A percentile compares a stretch with the other conserved stretches of the same genome.
These are phyloP conservation scores for Colletotrichum eremochloae DNA, from an alignment of 2,329 filamentous ascomycete species.

Conservation along the genomic window DNA sequence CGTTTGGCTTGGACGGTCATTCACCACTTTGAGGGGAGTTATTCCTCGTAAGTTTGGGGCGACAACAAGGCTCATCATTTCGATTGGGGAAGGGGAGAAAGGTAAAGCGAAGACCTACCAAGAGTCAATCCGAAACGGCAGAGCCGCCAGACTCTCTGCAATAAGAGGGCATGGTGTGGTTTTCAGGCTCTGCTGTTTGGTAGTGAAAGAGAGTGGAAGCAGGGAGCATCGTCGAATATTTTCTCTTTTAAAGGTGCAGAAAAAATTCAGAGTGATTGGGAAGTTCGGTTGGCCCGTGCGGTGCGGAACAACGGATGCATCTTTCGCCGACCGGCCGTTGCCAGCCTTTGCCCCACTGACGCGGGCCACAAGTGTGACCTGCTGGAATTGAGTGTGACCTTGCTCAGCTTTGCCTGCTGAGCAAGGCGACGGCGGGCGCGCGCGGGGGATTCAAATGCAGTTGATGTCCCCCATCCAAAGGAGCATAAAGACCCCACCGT, in stretches of 20 bases:
- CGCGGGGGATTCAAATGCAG: slow-evolving; percentile 37
- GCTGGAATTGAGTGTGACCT: background rate
- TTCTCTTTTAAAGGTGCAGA: slow-evolving; percentile 31
- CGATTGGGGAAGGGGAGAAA: background rate
- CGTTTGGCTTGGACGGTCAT: slow-evolving; percentile 70
- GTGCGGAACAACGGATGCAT: slow-evolving; percentile 25
- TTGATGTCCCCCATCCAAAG: slow-evolving; percentile 33
- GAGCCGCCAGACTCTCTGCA: slow-evolving; percentile 21
- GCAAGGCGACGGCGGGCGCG: background rate
- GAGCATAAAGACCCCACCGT: slow-evolving; percentile 40
- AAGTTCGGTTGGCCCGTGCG: slow-evolving; percentile 32
- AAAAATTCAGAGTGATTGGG: slow-evolving; percentile 41
- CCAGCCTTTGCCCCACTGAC: background rate
- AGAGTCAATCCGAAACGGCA: slow-evolving; percentile 13
- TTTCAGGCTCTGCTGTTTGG: slow-evolving; percentile 33
- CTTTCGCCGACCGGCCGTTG: slow-evolving; percentile 32
- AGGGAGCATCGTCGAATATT: background rate
- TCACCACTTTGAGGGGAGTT: slow-evolving; percentile 62
- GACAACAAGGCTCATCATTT: slow-evolving; percentile 63
- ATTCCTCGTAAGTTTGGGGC: slow-evolving; percentile 64
- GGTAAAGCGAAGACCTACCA: slow-evolving; percentile 40
- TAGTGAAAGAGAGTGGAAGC: slow-evolving; percentile 5
- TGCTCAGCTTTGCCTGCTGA: background rate
- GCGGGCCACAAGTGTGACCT: background rate
- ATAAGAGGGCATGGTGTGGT: slow-evolving; percentile 24